Base-by-base conservation (phyloP, 345 rosid genomes). In the Eucalyptus leucophloia region DNA sequence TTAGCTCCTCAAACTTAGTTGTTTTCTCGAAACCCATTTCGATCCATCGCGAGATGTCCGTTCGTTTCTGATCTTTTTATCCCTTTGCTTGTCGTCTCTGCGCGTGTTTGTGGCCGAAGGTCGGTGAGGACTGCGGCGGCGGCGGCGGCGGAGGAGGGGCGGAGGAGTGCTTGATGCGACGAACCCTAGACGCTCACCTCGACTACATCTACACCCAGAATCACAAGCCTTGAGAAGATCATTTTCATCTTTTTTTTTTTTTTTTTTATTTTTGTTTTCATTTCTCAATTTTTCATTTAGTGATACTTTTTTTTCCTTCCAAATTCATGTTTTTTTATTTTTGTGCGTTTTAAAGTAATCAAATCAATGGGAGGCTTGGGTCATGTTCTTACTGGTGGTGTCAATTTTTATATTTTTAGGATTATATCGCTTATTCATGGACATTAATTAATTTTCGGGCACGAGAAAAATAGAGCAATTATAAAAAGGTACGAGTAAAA, bases 191-290 rank as follows among this genome's bases (percentile, higher is more conserved):
- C 32, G 91, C 91, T 81, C 91, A 90, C 37, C 40, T 88, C 32
- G 91, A 90, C 62, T 90, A 90, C 89, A 81, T 90, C 83, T 90
- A 90, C 87, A 90, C 91, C 87, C 91, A 90, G 91, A 82, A 88
- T 50, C 50, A 87, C 19, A 11, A 89, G 53, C 86, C 86, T 42
- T 89, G 62, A 89, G 69, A 13, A 62, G 69, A 30, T 30, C 32
- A 30, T 88, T 44, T n/a, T 40, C 47, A 12, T n/a, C 15, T 32
- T 32, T 1, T 1, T 18, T 17, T 69, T 60, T 1, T 17, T 16
- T 67, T 58, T 9, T 26, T 26, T 58, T 58, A 10, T 58, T 58
- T 53, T 53, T 3, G 16, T 60, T 60, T 60, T 28, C 69, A 60
- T 28, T 60, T 60, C 69, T 60, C 32, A 28, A 6, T 0, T 28